Base-by-base conservation (phyloP, 306 rosid species). In the Cucumis cinereus region DNA sequence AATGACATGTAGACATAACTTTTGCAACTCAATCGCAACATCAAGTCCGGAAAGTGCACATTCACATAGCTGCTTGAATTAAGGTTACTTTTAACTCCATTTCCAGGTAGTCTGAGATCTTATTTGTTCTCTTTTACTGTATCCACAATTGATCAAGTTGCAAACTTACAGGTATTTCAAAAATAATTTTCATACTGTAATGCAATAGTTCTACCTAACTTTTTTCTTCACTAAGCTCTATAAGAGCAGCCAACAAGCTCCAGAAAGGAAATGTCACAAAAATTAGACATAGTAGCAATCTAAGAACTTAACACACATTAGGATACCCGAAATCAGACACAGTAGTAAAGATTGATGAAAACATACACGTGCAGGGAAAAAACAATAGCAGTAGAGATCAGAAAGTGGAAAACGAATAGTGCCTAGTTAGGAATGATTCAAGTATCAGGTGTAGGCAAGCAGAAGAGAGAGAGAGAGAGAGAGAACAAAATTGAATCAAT, bases 61-160 rank as follows among this genome's bases (percentile, higher is more conserved):
- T 68, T 41, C 36, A 38, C 52, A 75, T 38, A 35, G 54, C 67
- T 20, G 38, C 67, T 41, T 24, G 61, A 55, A 12, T 43, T 55
- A 36, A 14, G 61, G 40, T 74, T 74, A 56, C 20, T 20, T 56
- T 56, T 55, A 55, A 75, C 52, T 75, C 40, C 78, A 75, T 36
- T 56, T 57, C 23, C 36, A 74, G 56, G 40, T 41, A 13, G 74
- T 40, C 36, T 41, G 0, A 6, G 36, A 68, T 38, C 73, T 23
- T 20, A 45, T 41, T 69, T 41, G 17, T 6, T 23, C 20, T 69
- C 57, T 69, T 41, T 43, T 20, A 45, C 57, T 22, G 36, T 43
- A 40, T 23, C 7, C 20, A 4, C 54, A 9, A 24, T 69, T 69
- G 75, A 69, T 69, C 40, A 70, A 70, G 20, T 47, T 24, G 75